Evolutionary conservation across 2,329 filamentous ascomycete species (phyloP), one percentile per base, ranked within the genome.

Genomic region (Pseudogymnoascus sp.): DNA sequence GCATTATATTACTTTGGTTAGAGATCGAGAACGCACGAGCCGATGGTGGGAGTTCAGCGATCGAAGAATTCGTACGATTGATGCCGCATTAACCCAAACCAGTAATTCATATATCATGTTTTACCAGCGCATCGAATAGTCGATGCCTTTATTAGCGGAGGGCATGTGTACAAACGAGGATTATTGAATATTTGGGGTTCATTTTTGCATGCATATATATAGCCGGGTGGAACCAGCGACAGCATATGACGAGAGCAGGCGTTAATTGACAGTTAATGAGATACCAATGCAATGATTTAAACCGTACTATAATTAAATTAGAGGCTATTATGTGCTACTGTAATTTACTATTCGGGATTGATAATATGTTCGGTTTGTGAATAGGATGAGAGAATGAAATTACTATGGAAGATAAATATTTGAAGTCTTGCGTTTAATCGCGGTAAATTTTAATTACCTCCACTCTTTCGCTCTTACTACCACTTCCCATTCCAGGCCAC

Each of bases 1-100:
- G 1, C 71, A 73, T 62, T 73, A 70, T 61, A 61, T 62, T 31
- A 63, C 68, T 6, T 26, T 68, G 5, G 63, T 64, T 11, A 66
- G 64, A 35, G 66, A 64, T 62, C 64, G 65, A 7, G 69, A 71
- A 46, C 63, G 66, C 24, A 60, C 62, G 35, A 60, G n/a, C 14
- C 31, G 28, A 19, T 64, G 62, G 62, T 56, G 24, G 26, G 46
- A 56, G 14, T 62, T 46, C 38, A 59, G 61, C 35, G 60, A 62
- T 33, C 19, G 46, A 56, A 56, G 46, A 31, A 56, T 56, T 33
- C 46, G 46, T 56, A 56, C 46, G n/a, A 56, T 56, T 56, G 46
- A 56, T 56, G 46, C 46, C n/a, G 26, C 26, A 56, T 31, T 56
- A 46, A 63, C 62, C 26, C 62, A 63, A 46, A 26, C 33, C 5